These are phyloP conservation scores for Syzygium oleosum DNA, from an alignment of 345 rosid genomes.

Conservation along the genomic window DNA sequence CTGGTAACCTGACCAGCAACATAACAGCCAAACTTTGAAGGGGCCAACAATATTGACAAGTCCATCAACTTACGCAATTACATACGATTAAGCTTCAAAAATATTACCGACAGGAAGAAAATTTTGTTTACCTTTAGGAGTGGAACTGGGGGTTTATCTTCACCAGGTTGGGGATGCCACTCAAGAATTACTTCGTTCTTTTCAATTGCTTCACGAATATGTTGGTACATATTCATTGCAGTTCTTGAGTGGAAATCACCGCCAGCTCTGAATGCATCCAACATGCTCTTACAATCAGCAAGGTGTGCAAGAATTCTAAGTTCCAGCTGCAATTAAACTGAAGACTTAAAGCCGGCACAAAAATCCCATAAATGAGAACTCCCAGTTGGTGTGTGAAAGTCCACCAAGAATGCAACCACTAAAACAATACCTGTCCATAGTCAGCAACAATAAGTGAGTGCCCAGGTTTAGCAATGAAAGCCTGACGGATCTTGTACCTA, in stretches of 20 bases:
- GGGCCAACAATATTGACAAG: not conserved
- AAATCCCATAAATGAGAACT: not conserved
- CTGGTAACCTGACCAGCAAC: not conserved
- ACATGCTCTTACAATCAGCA: slow-evolving; percentile 86
- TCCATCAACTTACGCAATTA: not conserved
- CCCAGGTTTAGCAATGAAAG: slow-evolving; percentile 89
- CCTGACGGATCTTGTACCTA: slow-evolving; percentile 93
- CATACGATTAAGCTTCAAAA: not conserved
- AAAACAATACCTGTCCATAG: slow-evolving; percentile 74
- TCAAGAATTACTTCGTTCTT: slow-evolving; percentile 72
- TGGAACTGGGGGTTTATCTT: slow-evolving; percentile 93
- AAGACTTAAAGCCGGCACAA: not conserved
- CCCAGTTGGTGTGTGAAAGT: not conserved
- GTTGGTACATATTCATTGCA: slow-evolving; percentile 95
- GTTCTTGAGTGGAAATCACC: slow-evolving; percentile 99
- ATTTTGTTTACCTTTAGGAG: slow-evolving; percentile 58
- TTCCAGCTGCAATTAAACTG: slow-evolving; percentile 54
- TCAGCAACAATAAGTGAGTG: slow-evolving; percentile 95
- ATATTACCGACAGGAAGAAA: not conserved
- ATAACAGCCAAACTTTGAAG: not conserved
- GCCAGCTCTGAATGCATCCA: slow-evolving; percentile 94
- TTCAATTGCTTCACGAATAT: slow-evolving; percentile 77
- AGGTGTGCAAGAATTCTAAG: slow-evolving; percentile 98
- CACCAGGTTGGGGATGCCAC: slow-evolving; percentile 89
- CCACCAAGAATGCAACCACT: not conserved